Evolutionary conservation across 2,329 filamentous ascomycete genomes (phyloP), one percentile per base, ranked within the genome.

Genomic region (Davidsoniella australis): DNA sequence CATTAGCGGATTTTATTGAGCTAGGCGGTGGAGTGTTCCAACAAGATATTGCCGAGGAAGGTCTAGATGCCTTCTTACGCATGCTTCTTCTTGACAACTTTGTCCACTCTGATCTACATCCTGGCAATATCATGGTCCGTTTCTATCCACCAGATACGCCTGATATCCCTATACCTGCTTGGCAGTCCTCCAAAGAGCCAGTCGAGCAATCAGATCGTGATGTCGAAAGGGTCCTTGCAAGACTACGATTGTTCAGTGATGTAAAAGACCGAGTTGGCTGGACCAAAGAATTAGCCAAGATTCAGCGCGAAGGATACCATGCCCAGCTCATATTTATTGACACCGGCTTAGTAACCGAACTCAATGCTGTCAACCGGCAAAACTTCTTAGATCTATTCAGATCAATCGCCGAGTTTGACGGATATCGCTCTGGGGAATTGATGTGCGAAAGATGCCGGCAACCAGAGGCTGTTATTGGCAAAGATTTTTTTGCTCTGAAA

Each of bases 41-140:
- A 61, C 78, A 85, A 58, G 89, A 95, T 55, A 94, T 98, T 54
- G 88, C 91, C 3, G 81, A 94, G 51, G 89, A 96, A 66, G 91
- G 91, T 0, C 75, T 98, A 0, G 88, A 98, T 61, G 88, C 89
- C 2, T 98, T 98, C 64, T 67, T 98, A 45, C 85, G 88, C 58
- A 98, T 98, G 91, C 69, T 98, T 14, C 72, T 98, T 10, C 81
- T 98, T 38, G 91, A 98, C 63, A 98, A 98, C 62, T 98, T 98
- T 62, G 81, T 95, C 23, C 91, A 98, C 60, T 89, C 91, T 4
- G 91, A 98, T 61, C 68, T 98, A 26, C 91, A 98, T 61, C 91
- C 91, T 0, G 91, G 91, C 23, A 98, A 98, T 62, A 96, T 98
- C 65, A 96, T 98, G 88, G 89, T 98, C 43, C 86, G 93, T 55